Evolutionary conservation across 257 asterid genomes (phyloP).

Genomic region (Solanum bulbocastanum): DNA sequence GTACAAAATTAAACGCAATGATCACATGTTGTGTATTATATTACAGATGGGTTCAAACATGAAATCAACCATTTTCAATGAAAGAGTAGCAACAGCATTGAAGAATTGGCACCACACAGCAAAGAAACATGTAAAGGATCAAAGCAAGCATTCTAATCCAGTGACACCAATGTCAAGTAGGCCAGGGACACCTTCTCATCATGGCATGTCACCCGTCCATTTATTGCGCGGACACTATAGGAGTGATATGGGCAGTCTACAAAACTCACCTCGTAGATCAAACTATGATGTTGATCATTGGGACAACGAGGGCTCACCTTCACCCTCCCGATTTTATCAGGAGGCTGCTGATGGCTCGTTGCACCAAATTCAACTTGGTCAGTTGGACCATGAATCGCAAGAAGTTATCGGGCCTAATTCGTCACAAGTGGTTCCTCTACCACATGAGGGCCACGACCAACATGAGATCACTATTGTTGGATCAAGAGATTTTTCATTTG

Average conservation of each 20-base stretch:
- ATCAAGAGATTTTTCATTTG: constrained; percentile 4
- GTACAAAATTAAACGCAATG: neutral
- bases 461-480: neutral
- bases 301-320: constrained; percentile 29
- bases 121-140: constrained; percentile 54
- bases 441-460: neutral
- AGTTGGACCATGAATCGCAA: neutral
- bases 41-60: constrained; percentile 83
- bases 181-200: constrained; percentile 46
- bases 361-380: constrained; percentile 6
- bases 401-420: neutral
- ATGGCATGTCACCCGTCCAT: constrained; percentile 61
- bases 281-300: constrained; percentile 23
- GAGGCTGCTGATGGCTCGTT: constrained; percentile 10
- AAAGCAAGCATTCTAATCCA: constrained; percentile 22
- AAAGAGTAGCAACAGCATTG: constrained; percentile 61
- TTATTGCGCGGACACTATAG: constrained; percentile 40
- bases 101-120: constrained; percentile 87
- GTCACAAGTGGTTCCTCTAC: constrained; percentile 1
- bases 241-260: constrained; percentile 25
- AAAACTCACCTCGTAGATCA: constrained; percentile 26
- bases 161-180: constrained; percentile 53
- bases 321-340: constrained; percentile 27
- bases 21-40: neutral
- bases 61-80: constrained; percentile 85